Percentiles rank a stretch among this genome's conserved stretches.
Evolutionary conservation across 2,329 filamentous ascomycete genomes (phyloP).

Genomic region (Fusarium denticulatum): DNA sequence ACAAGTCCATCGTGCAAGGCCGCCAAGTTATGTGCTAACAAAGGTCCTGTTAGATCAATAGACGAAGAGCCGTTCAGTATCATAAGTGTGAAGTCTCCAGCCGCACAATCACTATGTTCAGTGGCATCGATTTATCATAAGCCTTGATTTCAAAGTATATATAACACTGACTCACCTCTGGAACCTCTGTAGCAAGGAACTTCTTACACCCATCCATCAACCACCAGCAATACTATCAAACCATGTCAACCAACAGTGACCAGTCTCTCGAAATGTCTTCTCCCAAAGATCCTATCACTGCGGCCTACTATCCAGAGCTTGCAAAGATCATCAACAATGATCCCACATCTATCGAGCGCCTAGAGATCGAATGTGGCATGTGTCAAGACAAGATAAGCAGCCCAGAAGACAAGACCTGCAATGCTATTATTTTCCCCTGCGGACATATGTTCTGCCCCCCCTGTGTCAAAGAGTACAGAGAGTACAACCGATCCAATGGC

Average conservation of each 20-base stretch:
- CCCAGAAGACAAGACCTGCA: background rate
- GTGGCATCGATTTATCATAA: fast-evolving
- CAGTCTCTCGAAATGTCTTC: background rate
- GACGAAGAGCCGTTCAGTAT: background rate
- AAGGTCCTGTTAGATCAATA: background rate
- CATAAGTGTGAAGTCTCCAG: fast-evolving
- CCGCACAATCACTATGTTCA: background rate
- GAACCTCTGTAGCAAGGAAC: fast-evolving
- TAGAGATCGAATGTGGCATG: slow-evolving; percentile 1
- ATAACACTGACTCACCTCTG: background rate
- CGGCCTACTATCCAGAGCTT: background rate
- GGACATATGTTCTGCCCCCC: slow-evolving; percentile 17
- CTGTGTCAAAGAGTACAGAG: background rate
- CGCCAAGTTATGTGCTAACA: background rate
- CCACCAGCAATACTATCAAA: background rate
- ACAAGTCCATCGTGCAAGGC: background rate
- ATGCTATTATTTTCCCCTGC: background rate
- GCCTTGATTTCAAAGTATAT: background rate
- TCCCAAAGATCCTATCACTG: background rate
- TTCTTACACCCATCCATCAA: background rate
- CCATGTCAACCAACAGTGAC: background rate
- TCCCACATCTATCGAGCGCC: background rate
- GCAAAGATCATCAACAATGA: background rate
- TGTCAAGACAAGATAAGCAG: slow-evolving; percentile 2
- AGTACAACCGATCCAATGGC: fast-evolving